Evolutionary conservation across 768 basidiomycete genomes (phyloP).

Genomic region (Termitomyces heimii): DNA sequence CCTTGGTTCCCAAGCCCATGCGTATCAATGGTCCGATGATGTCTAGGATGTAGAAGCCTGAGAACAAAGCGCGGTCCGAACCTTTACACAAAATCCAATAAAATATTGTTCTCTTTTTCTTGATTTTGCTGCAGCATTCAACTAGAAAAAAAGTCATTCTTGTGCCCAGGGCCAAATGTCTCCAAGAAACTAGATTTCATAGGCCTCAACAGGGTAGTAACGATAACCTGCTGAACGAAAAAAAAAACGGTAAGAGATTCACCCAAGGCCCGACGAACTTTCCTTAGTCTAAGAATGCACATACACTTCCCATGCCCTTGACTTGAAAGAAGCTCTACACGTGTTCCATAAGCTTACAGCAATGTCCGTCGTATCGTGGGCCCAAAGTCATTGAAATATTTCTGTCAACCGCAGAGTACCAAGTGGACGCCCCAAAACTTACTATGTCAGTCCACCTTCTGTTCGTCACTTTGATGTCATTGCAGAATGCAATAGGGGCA

Average conservation of each 20-base stretch:
- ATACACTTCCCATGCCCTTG: background rate
- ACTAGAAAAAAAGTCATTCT: background rate
- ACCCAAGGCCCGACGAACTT: background rate
- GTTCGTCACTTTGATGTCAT: slow-evolving; percentile 9
- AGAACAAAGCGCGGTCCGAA: background rate
- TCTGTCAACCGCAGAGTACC: background rate
- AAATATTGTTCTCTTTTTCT: background rate
- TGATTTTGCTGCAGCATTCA: background rate
- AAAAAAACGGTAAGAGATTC: background rate
- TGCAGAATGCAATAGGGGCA: slow-evolving; percentile 7
- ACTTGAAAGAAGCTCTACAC: background rate
- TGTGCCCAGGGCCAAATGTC: too few species aligned
- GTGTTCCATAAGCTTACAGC: background rate
- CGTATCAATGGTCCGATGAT: background rate
- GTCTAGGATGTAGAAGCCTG: background rate
- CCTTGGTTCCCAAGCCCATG: background rate
- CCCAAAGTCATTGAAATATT: background rate
- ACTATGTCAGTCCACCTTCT: slow-evolving; percentile 4
- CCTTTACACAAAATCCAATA: too few species aligned
- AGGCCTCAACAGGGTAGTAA: background rate
- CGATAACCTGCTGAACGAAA: too few species aligned
- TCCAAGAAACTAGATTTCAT: background rate
- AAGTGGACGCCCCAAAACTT: background rate
- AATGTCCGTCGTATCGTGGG: background rate
- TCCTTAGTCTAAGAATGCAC: background rate